These are phyloP conservation scores for Emergomyces africanus DNA, from an alignment of 2,329 filamentous ascomycete species.

Conservation along the genomic window DNA sequence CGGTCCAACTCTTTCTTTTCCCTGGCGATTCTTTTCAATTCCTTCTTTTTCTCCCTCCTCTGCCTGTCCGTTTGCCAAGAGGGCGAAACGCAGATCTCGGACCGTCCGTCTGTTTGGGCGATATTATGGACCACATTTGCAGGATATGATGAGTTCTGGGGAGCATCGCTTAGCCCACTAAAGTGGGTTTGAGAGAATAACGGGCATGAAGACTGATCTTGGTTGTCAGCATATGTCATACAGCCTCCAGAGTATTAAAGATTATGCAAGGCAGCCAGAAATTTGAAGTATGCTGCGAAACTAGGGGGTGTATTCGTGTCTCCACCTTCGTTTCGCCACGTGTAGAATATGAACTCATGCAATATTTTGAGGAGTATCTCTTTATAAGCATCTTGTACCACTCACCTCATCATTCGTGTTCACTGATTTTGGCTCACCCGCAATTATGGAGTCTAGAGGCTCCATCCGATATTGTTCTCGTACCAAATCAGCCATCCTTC, in stretches of 20 bases:
- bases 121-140: background rate
- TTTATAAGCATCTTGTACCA: background rate
- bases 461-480: background rate
- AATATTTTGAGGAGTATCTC: background rate
- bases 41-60: conserved; percentile 9
- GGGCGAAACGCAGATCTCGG: conserved; percentile 11
- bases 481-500: background rate
- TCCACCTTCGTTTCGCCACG: background rate
- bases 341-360: background rate
- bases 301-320: background rate
- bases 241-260: background rate
- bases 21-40: conserved; percentile 8
- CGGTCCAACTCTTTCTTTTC: conserved; percentile 11
- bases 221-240: background rate
- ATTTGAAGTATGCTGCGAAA: background rate
- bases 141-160: background rate
- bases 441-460: background rate
- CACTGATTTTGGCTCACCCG: background rate
- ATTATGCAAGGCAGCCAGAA: background rate
- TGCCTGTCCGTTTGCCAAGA: conserved; percentile 9
- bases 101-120: background rate
- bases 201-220: background rate
- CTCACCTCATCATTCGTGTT: background rate
- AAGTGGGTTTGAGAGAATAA: background rate
- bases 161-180: background rate